Evolutionary conservation across 495 filamentous ascomycete species (phyloP).

Genomic region (Tuber microsphaerosporum): DNA sequence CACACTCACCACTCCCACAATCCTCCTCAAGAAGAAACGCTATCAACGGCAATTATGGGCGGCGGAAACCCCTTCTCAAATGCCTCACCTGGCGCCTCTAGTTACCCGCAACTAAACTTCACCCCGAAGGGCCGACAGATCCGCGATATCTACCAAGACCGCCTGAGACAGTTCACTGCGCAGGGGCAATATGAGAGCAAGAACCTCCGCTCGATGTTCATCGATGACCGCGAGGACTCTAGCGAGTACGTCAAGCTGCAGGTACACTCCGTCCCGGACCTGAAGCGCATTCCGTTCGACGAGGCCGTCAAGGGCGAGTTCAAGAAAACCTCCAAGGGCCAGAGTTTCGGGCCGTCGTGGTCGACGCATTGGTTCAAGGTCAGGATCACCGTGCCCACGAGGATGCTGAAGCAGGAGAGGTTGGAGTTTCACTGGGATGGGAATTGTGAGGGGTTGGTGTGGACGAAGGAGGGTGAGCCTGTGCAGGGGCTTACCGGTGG

Average conservation of each 20-base stretch:
- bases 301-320: slow-evolving; percentile 71
- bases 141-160: slow-evolving; percentile 74
- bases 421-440: slow-evolving; percentile 95
- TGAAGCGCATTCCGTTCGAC: slow-evolving; percentile 75
- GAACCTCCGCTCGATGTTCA: slow-evolving; percentile 56
- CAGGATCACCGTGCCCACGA: slow-evolving; percentile 63
- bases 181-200: slow-evolving; percentile 72
- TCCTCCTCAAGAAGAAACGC: slow-evolving; percentile 19
- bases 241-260: slow-evolving; percentile 74
- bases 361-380: slow-evolving; percentile 97
- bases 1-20: slow-evolving; percentile 21
- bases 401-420: slow-evolving; percentile 63
- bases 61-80: slow-evolving; percentile 8
- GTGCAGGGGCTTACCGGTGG: slow-evolving; percentile 90
- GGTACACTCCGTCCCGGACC: slow-evolving; percentile 75
- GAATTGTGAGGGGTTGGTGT: slow-evolving; percentile 84
- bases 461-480: slow-evolving; percentile 77
- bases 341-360: slow-evolving; percentile 87
- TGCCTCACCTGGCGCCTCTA: slow-evolving; percentile 16
- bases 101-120: slow-evolving; percentile 54
- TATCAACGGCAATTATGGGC: slow-evolving; percentile 26
- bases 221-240: slow-evolving; percentile 60
- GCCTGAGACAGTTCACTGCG: slow-evolving; percentile 70
- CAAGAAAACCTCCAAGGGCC: slow-evolving; percentile 63
- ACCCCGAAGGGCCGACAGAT: slow-evolving; percentile 77